Evolutionary conservation across 2,329 filamentous ascomycete genomes (phyloP), one percentile per base, ranked within the genome.

Genomic region (Verruconis gallopava): DNA sequence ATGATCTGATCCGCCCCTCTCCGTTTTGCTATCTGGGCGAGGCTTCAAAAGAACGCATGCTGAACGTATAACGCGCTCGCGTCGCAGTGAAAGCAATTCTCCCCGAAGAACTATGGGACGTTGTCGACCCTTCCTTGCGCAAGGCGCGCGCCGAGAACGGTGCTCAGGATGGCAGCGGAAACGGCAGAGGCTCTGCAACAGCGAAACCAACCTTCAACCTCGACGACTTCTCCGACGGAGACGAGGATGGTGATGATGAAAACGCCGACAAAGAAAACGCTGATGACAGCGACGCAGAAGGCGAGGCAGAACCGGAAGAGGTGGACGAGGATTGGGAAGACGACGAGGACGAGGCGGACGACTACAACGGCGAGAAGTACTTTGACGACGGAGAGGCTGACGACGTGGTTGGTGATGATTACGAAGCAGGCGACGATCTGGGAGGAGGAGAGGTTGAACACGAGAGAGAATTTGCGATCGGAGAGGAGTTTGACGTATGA

Each of bases 341-440:
- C 4, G 71, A 68, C 5, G 68, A 71, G 42, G 69, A 70, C 25
- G 67, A 68, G 55, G 69, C 65, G 9, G 74, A 72, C 3, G 75
- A 78, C 52, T 78, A 79, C 50, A 73, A 78, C 49, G 75, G 71
- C 1, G 75, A 79, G 50, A 68, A 78, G 47, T 79, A 79, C 61
- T 76, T 76, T 50, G 71, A 74, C 47, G 72, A 66, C 42, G 75
- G 75, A 4, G 75, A 73, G 39, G 72, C 70, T 42, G 75, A 71
- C 48, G 52, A 63, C 37, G 68, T 64, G 4, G 72, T 68, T 42
- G 69, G 67, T 38, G 69, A 59, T 20, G 54, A 56, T 39, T 60
- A 63, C 32, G 58, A 58, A n/a, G 21, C 22, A 5, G 40, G 33
- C 21, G 40, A 33, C 14, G 40, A 42, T 13, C 30, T 20, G 20